phyloP scores from a whole-genome alignment of 768 basidiomycete species.

The Lyophyllum shimeji region DNA sequence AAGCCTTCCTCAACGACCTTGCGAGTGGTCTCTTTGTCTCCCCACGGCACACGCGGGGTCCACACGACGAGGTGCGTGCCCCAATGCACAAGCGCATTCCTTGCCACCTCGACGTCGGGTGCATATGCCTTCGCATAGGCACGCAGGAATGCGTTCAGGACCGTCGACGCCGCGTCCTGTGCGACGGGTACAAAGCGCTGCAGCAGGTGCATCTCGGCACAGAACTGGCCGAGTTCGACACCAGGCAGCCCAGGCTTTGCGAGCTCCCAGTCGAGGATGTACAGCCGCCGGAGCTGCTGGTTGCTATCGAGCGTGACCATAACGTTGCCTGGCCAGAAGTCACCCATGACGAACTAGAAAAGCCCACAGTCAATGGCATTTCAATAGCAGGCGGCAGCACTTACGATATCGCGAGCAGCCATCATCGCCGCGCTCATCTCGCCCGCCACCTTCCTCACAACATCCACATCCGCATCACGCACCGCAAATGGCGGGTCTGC shows the following conservation, averaged over 20 bases:
- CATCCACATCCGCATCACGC: slow-evolving; percentile 29
- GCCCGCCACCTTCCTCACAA: slow-evolving; percentile 31
- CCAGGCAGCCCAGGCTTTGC: slow-evolving; percentile 56
- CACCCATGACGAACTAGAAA: slow-evolving; percentile 57
- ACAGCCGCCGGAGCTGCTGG: slow-evolving; percentile 38
- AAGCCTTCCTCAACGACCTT: slow-evolving; percentile 52
- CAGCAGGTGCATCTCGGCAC: slow-evolving; percentile 56
- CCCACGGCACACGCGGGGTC: slow-evolving; percentile 54
- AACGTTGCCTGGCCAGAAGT: slow-evolving; percentile 75
- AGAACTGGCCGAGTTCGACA: slow-evolving; percentile 63
- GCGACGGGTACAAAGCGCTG: slow-evolving; percentile 45
- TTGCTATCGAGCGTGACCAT: slow-evolving; percentile 39
- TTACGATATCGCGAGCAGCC: slow-evolving; percentile 24
- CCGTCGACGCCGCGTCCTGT: slow-evolving; percentile 29
- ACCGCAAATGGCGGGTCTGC: slow-evolving; percentile 35
- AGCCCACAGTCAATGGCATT: not conserved
- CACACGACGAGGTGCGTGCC: slow-evolving; percentile 56
- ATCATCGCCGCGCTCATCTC: slow-evolving; percentile 29
- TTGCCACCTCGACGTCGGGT: slow-evolving; percentile 29
- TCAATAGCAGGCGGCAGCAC: not conserved
- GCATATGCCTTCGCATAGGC: slow-evolving; percentile 36
- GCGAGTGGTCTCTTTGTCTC: slow-evolving; percentile 43
- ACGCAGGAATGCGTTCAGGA: slow-evolving; percentile 44
- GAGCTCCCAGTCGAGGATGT: slow-evolving; percentile 68
- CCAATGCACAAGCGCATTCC: slow-evolving; percentile 42